Evolutionary conservation across 75 land plant species (phyloP), one percentile per base, ranked within the genome.

Genomic region (Azolla pinnata): DNA sequence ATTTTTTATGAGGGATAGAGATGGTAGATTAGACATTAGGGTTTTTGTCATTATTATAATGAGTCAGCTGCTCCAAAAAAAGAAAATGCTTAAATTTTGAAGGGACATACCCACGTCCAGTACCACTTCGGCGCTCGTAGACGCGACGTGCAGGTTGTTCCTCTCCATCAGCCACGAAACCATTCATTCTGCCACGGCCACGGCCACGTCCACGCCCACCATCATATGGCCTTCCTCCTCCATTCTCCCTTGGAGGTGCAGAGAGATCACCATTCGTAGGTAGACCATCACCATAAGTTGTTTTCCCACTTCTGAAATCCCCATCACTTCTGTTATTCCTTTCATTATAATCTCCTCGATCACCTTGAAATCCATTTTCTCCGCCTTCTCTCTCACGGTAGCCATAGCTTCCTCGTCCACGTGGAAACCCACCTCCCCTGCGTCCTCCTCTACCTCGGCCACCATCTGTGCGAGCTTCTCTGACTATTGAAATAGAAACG

Each of bases 81-180:
- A n/a, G n/a, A n/a, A n/a, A n/a, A n/a, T n/a, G n/a, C n/a, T n/a
- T n/a, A n/a, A n/a, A n/a, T n/a, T n/a, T n/a, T n/a, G n/a, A 46
- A 46, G 2, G 21, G 49, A 20, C 45, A 34, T 51, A 72, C 75
- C 69, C 69, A 2, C 72, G 64, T 4, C 72, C 65, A 33, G 64
- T 50, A 32, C 65, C 65, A 29, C 63, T 73, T 23, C 61, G 56
- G 21, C 71, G 71, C 21, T 67, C 75, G 33, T 61, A 62, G 18
- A 53, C 72, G 1, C 71, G 65, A 25, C 57, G 31, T 4, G 71
- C 32, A 8, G 58, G 66, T 5, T 54, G 60, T 29, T 60, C 70
- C n/a, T 60, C 69, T 12, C 59, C 58, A 23, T 66, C 75, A 1
- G 19, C 44, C 1, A 49, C 62, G 52, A 2, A 44, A 4, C 75